These are phyloP conservation scores for Ceratocystiopsis sp. DNA, from an alignment of 2,329 filamentous ascomycete genomes.

Conservation along the genomic window DNA sequence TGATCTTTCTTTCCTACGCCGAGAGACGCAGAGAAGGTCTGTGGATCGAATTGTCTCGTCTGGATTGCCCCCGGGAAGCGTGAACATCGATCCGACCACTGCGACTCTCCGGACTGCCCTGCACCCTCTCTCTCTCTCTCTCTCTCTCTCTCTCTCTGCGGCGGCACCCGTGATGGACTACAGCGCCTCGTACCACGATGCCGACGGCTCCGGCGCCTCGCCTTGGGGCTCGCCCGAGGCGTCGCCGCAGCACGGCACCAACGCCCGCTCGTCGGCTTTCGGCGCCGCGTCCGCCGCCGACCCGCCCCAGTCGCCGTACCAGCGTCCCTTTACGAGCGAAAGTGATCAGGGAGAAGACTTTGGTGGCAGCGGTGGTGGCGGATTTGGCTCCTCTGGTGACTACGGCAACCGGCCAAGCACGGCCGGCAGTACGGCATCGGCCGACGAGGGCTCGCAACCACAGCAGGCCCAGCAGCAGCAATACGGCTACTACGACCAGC, in stretches of 20 bases:
- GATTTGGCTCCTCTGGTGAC: constrained; percentile 19
- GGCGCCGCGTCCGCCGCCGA: constrained; percentile 21
- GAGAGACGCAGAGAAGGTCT: no score
- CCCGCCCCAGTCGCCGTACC: constrained; percentile 24
- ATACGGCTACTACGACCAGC: constrained; percentile 15
- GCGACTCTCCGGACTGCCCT: no score
- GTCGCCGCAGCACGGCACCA: constrained; percentile 29
- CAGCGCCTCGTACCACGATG: constrained; percentile 35
- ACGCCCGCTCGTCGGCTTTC: constrained; percentile 13
- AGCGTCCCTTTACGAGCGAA: constrained; percentile 18
- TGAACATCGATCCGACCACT: no score
- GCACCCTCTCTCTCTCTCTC: no score
- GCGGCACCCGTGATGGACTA: constrained; percentile 33
- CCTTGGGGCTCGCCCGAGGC: constrained; percentile 39
- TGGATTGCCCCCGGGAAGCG: no score
- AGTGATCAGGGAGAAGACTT: constrained; percentile 18
- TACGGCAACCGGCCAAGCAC: constrained; percentile 25
- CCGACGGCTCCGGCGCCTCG: constrained; percentile 34
- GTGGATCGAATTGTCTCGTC: no score
- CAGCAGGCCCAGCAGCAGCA: constrained; percentile 14
- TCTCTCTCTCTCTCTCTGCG: no score
- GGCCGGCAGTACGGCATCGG: constrained; percentile 27
- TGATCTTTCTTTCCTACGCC: no score
- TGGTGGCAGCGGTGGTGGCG: constrained; percentile 5
- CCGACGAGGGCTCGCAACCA: constrained; percentile 17